Evolutionary conservation across 306 rosid genomes (phyloP), one percentile per base, ranked within the genome.

Genomic region (Elaeagnus macrophylla): DNA sequence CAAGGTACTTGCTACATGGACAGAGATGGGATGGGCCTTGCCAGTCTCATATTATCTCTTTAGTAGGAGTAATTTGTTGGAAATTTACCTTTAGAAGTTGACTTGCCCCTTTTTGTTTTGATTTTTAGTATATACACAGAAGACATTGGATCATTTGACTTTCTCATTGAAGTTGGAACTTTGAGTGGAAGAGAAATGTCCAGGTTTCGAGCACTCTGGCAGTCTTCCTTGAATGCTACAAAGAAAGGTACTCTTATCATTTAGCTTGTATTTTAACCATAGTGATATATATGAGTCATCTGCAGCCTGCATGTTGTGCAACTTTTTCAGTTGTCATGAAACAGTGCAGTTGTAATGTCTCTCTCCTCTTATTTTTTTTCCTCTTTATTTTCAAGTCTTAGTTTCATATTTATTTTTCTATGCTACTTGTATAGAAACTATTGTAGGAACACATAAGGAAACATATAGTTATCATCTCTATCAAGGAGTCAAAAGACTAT

Each of bases 221-320:
- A 83, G 64, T 79, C 91, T 72, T 88, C 91, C 10, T 54, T 85
- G 18, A 79, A 73, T 66, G 88, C 95, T 32, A 84, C 97, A 32
- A 91, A 78, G 81, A 83, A 65, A 80, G 97, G 97, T 82, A 66
- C 20, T 13, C 10, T 46, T 11, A 12, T 25, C 18, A 6, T 44
- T 12, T 6, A 18, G 32, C 39, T 5, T 53, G 16, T 32, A 41
- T 4, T 8, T 14, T 44, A 25, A 38, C 13, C 11, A 25, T 5
- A 25, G 32, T 25, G 32, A 25, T 25, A 25, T 2, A 25, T 25
- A 25, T 25, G 32, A 2, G 32, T 25, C 4, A 5, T 3, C 32
- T 25, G 32, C 4, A 5, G 32, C 32, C 32, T 25, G 32, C 32
- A 25, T 25, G 2, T 25, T 25, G 32, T 25, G 32, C 32, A 25